Evolutionary conservation across 306 rosid species (phyloP), one percentile per base, ranked within the genome.

Genomic region (Biancaea sappan): DNA sequence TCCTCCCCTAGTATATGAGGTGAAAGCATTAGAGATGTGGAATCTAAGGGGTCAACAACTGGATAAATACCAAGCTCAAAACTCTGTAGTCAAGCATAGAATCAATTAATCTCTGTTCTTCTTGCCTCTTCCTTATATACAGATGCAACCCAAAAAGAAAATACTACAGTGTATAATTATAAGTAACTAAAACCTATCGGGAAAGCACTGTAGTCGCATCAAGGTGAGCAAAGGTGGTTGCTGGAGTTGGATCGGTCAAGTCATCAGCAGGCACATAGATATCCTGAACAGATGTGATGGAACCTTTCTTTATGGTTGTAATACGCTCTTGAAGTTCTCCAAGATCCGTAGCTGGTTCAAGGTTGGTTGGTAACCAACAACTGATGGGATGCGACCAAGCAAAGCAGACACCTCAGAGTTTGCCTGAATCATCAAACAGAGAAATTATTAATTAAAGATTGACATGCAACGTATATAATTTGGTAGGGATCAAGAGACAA

Each of bases 231-330:
- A 93, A 93, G 12, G 97, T 91, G 12, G 98, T 93, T 22, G 97
- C 97, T 52, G 98, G 98, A 71, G 98, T 97, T 28, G 98, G 98
- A 93, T 90, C 98, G 61, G 98, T 93, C 97, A 93, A 91, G 46
- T 93, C 98, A 84, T 93, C 97, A 70, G 97, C 97, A 78, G 98
- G 97, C 81, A 93, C 98, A 60, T 93, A 90, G 60, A 93, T 93
- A 80, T 96, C 98, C 80, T 93, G 97, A 72, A 93, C 98, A 72
- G 98, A 93, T 43, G 98, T 93, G 32, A 93, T 90, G 57, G 98
- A 93, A 80, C 98, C 97, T 80, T 93, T 93, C 80, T 91, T 93
- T 68, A 97, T 93, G 52, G 98, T 93, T 34, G 98, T 93, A 67
- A 93, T 93, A 80, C 98, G 98, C 69, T 93, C 98, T 73, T 90